These are phyloP conservation scores for Didymella keratinophila DNA, from an alignment of 2,329 filamentous ascomycete species.

Conservation along the genomic window DNA sequence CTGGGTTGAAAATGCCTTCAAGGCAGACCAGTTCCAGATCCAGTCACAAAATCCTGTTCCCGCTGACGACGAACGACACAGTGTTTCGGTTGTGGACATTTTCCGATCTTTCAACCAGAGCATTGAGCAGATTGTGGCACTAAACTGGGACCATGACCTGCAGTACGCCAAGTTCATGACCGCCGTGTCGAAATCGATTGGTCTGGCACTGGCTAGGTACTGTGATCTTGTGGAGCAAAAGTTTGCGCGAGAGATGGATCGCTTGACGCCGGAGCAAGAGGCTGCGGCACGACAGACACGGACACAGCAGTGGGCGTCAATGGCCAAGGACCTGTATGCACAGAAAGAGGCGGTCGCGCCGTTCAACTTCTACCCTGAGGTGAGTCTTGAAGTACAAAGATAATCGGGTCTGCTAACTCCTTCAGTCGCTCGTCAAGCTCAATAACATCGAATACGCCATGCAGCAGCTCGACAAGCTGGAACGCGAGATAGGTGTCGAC, in stretches of 20 bases:
- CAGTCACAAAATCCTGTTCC: conserved; percentile 69
- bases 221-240: conserved; percentile 88
- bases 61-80: conserved; percentile 85
- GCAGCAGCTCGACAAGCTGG: conserved; percentile 87
- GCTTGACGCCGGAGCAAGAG: conserved; percentile 85
- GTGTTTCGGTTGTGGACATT: conserved; percentile 89
- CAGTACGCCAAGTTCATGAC: conserved; percentile 99
- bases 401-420: conserved; percentile 7
- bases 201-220: conserved; percentile 82
- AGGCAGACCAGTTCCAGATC: conserved; percentile 85
- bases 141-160: conserved; percentile 92
- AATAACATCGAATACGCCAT: conserved; percentile 98
- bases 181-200: conserved; percentile 82
- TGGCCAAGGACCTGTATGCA: conserved; percentile 92
- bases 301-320: conserved; percentile 91
- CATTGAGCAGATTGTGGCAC: conserved; percentile 81
- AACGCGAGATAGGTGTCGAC: conserved; percentile 90
- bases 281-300: conserved; percentile 78
- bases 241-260: conserved; percentile 92
- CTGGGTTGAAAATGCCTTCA: conserved; percentile 90
- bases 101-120: conserved; percentile 94
- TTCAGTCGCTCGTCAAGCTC: conserved; percentile 91
- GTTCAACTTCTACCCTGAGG: conserved; percentile 95
- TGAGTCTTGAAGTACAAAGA: conserved; percentile 52
- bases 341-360: conserved; percentile 93